Percentiles rank a stretch among this genome's conserved stretches.
Evolutionary conservation across 345 rosid species (phyloP).

Genomic region (Sonneratia alba): DNA sequence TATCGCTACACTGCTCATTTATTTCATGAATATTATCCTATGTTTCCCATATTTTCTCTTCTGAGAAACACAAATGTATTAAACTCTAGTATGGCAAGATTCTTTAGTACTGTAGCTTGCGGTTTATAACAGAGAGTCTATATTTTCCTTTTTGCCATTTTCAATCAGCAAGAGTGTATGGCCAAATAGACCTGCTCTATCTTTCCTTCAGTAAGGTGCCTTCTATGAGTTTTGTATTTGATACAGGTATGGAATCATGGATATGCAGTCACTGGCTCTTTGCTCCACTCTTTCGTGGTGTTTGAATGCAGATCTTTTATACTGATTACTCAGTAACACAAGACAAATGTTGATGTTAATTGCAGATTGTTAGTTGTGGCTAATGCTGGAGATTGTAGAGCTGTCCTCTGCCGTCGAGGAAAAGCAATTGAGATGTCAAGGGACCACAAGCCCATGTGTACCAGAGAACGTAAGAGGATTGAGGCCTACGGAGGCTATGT

Average conservation of each 20-base stretch:
- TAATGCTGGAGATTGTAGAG: constrained; percentile 88
- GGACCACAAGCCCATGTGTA: constrained; percentile 76
- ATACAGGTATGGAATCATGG: background rate
- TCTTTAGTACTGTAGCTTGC: background rate
- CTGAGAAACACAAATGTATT: background rate
- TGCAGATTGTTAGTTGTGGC: constrained; percentile 72
- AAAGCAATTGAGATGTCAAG: constrained; percentile 77
- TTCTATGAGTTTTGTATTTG: background rate
- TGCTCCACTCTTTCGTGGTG: too few species aligned
- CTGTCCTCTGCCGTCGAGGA: constrained; percentile 69
- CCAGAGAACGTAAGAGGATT: constrained; percentile 51
- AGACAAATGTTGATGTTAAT: background rate
- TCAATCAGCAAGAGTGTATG: background rate
- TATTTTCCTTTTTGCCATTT: background rate
- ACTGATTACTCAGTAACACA: too few species aligned
- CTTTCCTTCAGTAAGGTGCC: background rate
- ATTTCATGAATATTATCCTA: background rate
- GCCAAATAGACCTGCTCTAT: background rate
- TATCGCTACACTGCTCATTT: background rate
- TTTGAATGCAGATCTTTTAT: too few species aligned
- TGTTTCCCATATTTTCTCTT: background rate
- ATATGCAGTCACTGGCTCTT: too few species aligned
- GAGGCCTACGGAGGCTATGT: constrained; percentile 69
- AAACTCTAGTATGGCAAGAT: background rate
- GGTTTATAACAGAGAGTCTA: background rate